Percentiles rank a stretch among this genome's conserved stretches.
These are phyloP conservation scores for Russula ochroleuca DNA, from an alignment of 768 basidiomycete species.

Conservation along the genomic window DNA sequence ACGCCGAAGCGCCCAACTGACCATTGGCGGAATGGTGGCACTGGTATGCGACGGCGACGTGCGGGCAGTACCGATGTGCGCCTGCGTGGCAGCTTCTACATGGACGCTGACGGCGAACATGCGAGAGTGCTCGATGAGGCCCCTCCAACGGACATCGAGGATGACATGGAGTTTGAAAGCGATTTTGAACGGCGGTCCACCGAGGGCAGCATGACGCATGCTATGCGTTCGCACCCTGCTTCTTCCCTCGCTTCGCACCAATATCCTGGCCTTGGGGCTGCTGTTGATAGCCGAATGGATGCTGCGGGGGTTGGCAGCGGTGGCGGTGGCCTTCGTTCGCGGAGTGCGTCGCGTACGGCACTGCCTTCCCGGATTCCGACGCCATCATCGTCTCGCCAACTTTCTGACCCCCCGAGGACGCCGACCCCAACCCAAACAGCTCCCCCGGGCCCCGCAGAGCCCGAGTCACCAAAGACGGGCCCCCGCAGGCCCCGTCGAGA, in stretches of 20 bases:
- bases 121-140: constrained; percentile 68
- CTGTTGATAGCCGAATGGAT: constrained; percentile 16
- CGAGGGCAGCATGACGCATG: constrained; percentile 1
- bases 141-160: constrained; percentile 71
- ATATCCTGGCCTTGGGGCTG: constrained; percentile 13
- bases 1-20: constrained; percentile 30
- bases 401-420: constrained; percentile 46
- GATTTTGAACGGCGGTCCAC: constrained; percentile 15
- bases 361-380: constrained; percentile 27
- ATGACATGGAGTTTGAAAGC: constrained; percentile 37
- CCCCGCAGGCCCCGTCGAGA: constrained; percentile 23
- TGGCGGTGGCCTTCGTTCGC: constrained; percentile 18
- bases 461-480: constrained; percentile 33
- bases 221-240: neutral
- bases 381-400: constrained; percentile 35
- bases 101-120: constrained; percentile 54
- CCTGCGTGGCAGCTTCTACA: constrained; percentile 57
- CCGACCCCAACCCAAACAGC: constrained; percentile 41
- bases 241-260: constrained; percentile 13
- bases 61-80: constrained; percentile 60
- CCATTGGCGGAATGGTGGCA: constrained; percentile 29
- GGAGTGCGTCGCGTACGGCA: constrained; percentile 20
- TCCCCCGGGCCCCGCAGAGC: constrained; percentile 31
- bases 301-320: neutral
- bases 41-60: constrained; percentile 33